Evolutionary conservation across 495 filamentous ascomycete species (phyloP).

Genomic region (Penicillium angulare): DNA sequence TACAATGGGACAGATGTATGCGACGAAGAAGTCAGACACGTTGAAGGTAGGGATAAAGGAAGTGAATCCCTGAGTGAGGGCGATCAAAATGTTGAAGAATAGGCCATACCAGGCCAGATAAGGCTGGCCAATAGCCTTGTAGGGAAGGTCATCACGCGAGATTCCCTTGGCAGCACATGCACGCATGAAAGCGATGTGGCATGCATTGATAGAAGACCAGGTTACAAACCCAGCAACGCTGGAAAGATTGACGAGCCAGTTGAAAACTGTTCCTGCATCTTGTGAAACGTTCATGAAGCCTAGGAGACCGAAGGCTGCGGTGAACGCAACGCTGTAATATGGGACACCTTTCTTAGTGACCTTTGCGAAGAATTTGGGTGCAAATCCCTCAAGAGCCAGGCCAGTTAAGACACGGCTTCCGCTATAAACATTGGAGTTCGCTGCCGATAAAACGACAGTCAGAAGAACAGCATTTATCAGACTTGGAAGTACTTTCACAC

Average conservation of each 20-base stretch:
- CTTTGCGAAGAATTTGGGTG: constrained; percentile 53
- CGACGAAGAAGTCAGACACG: constrained; percentile 48
- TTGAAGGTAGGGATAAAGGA: constrained; percentile 56
- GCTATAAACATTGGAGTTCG: constrained; percentile 77
- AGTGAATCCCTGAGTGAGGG: constrained; percentile 61
- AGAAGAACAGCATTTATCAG: constrained; percentile 78
- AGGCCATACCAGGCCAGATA: constrained; percentile 52
- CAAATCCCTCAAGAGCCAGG: constrained; percentile 58
- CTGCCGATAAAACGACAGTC: constrained; percentile 65
- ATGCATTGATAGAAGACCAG: constrained; percentile 58
- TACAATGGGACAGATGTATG: constrained; percentile 53
- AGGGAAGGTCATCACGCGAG: constrained; percentile 47
- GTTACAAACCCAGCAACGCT: constrained; percentile 62
- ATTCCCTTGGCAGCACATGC: constrained; percentile 51
- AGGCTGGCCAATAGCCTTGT: constrained; percentile 48
- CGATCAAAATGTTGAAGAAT: constrained; percentile 56
- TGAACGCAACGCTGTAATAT: constrained; percentile 43
- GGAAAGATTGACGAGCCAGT: constrained; percentile 55
- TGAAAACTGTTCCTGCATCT: constrained; percentile 45
- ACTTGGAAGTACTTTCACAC: constrained; percentile 62
- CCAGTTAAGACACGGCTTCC: constrained; percentile 62
- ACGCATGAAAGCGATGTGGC: constrained; percentile 57
- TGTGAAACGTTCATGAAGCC: constrained; percentile 49
- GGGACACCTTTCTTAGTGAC: constrained; percentile 49
- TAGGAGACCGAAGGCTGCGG: constrained; percentile 47